Evolutionary conservation across 306 rosid species (phyloP), one percentile per base, ranked within the genome.

Genomic region (Notholithocarpus densiflorus): DNA sequence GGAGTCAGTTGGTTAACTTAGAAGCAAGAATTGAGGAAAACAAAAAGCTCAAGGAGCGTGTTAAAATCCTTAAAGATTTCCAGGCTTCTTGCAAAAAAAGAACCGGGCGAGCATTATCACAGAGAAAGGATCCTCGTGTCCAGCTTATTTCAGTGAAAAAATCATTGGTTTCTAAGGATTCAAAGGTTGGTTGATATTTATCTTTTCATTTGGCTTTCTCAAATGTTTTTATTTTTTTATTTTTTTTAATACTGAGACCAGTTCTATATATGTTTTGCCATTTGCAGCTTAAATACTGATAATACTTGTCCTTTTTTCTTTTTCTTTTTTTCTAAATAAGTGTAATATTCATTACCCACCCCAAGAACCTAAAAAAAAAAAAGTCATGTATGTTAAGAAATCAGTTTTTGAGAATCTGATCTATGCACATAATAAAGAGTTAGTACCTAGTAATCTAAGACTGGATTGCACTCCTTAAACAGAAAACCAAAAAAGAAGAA

Each of bases 21-120:
- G 95, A 95, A 88, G 89, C 91, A n/a, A 92, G 86, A 90, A 86
- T 92, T 78, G 96, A 89, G 87, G 90, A 91, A 84, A 95, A 89
- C 86, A 89, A 86, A 75, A 68, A 62, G 71, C 75, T 91, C 57
- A 87, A 79, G 86, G 83, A 90, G 21, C 88, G 84, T 57, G 84
- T 87, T 72, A 92, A 92, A 89, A 68, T 90, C 87, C 90, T 95
- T 51, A 92, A 85, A 85, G 98, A 88, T 75, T 89, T 95, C 82
- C 93, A 92, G 80, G 79, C 59, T 85, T 82, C 89, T 71, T 95
- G 98, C 82, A 85, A 64, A 75, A 88, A 82, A 81, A 89, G 85
- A 79, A 95, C 92, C 7, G 89, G 93, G 80, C 82, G 56, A 18
- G 92, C 94, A 23, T 80, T 95, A 72, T 90, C 98, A 26, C 86